These are phyloP conservation scores for Rhododendron kiyosumense DNA, from an alignment of 148 eudicot genomes.

Conservation along the genomic window DNA sequence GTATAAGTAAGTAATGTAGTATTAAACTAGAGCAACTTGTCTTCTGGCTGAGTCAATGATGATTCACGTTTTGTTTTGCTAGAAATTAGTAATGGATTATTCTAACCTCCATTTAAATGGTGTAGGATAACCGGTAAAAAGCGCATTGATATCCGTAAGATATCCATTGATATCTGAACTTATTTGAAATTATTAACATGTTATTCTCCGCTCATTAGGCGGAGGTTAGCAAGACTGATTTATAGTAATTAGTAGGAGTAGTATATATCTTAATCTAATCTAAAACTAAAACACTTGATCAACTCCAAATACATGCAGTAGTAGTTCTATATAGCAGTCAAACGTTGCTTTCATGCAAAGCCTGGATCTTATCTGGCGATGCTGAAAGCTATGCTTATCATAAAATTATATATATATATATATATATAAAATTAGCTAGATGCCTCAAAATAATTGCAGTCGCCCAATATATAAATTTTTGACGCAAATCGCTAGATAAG, in stretches of 20 bases:
- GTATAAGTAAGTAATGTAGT: neutral
- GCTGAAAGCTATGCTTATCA: neutral
- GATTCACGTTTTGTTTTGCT: neutral
- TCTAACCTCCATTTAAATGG: no score
- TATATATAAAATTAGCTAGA: neutral
- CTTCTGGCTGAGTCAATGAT: neutral
- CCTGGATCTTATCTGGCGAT: constrained; percentile 4
- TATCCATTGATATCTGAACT: no score
- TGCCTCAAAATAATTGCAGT: neutral
- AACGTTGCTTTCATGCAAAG: constrained; percentile 3
- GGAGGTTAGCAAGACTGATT: no score
- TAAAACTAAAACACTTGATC: neutral
- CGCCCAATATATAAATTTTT: neutral
- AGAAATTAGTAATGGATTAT: neutral
- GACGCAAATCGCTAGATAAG: neutral
- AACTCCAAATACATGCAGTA: neutral
- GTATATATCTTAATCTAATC: neutral
- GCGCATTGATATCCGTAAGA: no score
- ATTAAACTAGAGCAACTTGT: neutral
- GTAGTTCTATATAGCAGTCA: neutral
- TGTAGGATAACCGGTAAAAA: no score
- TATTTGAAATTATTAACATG: no score
- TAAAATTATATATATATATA: no score
- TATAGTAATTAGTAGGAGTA: neutral
- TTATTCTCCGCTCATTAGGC: no score